These are phyloP conservation scores for Fermentozyma sake DNA, from an alignment of 1,139 yeast species.

Conservation along the genomic window DNA sequence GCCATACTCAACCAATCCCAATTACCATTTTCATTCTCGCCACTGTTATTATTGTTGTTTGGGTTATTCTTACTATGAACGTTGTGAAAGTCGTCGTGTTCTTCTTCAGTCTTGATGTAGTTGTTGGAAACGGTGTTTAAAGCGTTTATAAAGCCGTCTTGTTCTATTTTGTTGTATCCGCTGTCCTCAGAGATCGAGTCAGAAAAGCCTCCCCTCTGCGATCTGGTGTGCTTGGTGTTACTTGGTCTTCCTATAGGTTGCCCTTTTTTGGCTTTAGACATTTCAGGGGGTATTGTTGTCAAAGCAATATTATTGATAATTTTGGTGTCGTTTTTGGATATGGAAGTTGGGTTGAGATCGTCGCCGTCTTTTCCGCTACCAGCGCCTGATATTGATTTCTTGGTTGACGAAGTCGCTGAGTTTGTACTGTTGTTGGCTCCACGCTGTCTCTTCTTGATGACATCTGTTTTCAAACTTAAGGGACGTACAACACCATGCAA, in stretches of 20 bases:
- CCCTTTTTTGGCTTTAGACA: no score
- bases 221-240: conserved; percentile 1
- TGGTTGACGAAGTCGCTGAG: conserved; percentile 6
- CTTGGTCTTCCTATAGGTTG: conserved; percentile 2
- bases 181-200: no score
- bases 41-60: no score
- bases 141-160: conserved; percentile 13
- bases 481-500: conserved; percentile 26
- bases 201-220: no score
- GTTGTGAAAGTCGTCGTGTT: no score
- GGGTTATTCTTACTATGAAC: no score
- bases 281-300: neutral
- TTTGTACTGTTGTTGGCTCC: conserved; percentile 12
- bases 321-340: conserved; percentile 11
- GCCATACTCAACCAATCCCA: conserved; percentile 29
- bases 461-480: conserved; percentile 23
- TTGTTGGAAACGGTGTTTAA: conserved; percentile 5
- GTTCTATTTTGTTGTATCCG: no score
- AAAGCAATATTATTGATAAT: conserved; percentile 8
- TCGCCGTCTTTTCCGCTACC: conserved; percentile 16
- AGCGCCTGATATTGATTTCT: neutral
- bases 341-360: conserved; percentile 20
- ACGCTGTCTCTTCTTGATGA: conserved; percentile 24
- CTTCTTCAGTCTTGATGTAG: no score
- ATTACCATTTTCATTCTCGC: conserved; percentile 11